A percentile compares a stretch with the other conserved stretches of the same genome.
Conservation (phyloP, 805 yeast genomes). For the Candida saitoana region DNA sequence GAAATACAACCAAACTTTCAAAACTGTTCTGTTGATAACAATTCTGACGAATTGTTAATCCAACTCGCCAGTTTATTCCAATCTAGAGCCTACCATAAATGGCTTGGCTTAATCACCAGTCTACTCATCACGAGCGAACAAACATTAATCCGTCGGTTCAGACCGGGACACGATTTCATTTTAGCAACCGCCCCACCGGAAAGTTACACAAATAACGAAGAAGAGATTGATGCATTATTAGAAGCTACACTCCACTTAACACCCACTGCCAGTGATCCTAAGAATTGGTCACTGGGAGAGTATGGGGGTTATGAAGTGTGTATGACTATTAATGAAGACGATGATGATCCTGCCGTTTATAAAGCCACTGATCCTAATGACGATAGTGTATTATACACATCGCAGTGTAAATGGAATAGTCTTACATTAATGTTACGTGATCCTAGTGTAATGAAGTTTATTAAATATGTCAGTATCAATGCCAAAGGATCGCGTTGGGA, state of each 20-base stretch:
- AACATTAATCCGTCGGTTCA: conserved; percentile 73
- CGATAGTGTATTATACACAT: conserved; percentile 73
- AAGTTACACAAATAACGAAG: conserved; percentile 29
- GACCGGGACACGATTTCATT: conserved; percentile 94
- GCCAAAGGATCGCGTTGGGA: conserved; percentile 96
- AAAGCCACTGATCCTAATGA: conserved; percentile 49
- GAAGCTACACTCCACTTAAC: conserved; percentile 84
- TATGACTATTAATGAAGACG: conserved; percentile 58
- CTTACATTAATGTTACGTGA: conserved; percentile 77
- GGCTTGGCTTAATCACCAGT: conserved; percentile 62
- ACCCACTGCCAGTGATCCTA: conserved; percentile 50
- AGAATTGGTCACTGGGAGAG: conserved; percentile 86
- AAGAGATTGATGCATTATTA: conserved; percentile 43
- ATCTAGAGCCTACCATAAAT: conserved; percentile 61
- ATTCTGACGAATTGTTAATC: conserved; percentile 30
- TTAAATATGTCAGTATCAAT: conserved; percentile 82
- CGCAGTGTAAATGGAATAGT: conserved; percentile 81
- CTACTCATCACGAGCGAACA: conserved; percentile 62
- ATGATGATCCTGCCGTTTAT: conserved; percentile 86
- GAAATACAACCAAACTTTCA: conserved; percentile 47
- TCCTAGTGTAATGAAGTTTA: conserved; percentile 80
- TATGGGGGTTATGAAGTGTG: conserved; percentile 92
- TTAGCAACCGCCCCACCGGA: conserved; percentile 68
- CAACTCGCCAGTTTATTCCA: conserved; percentile 57
- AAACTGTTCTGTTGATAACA: background rate